Conservation (phyloP, 305 asterid species). For the Solanum hybrid region DNA sequence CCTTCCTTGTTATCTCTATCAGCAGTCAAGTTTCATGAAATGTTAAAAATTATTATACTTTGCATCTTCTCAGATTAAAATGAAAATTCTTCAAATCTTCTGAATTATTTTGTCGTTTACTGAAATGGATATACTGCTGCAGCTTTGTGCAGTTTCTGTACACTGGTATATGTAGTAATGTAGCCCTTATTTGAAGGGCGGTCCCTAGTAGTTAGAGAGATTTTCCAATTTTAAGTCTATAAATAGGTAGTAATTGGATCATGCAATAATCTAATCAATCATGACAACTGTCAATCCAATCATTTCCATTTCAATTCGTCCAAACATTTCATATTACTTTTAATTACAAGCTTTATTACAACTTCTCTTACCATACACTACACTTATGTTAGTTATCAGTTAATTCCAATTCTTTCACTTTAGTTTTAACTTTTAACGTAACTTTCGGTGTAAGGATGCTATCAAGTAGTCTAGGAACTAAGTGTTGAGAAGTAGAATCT, state of each 20-base stretch:
- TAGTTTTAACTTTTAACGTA: background rate
- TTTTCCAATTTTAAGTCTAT: background rate
- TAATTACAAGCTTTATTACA: background rate
- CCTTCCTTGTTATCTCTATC: background rate
- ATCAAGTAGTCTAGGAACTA: background rate
- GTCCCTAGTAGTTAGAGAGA: background rate
- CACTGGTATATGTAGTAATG: background rate
- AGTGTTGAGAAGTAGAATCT: background rate
- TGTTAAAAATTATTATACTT: background rate
- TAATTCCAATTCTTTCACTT: background rate
- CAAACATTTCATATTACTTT: background rate
- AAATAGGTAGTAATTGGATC: background rate
- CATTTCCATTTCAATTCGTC: background rate
- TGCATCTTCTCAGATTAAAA: background rate
- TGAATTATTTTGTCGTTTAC: background rate
- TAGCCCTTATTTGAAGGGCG: background rate
- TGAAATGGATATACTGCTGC: background rate
- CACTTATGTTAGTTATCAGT: background rate
- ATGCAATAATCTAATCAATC: background rate
- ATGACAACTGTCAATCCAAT: background rate
- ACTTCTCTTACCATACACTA: background rate
- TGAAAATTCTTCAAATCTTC: background rate
- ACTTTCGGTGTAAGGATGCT: background rate
- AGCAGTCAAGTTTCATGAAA: background rate
- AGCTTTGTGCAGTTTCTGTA: background rate